Evolutionary conservation across 768 basidiomycete genomes (phyloP).

Genomic region (Scleroderma citrinum): DNA sequence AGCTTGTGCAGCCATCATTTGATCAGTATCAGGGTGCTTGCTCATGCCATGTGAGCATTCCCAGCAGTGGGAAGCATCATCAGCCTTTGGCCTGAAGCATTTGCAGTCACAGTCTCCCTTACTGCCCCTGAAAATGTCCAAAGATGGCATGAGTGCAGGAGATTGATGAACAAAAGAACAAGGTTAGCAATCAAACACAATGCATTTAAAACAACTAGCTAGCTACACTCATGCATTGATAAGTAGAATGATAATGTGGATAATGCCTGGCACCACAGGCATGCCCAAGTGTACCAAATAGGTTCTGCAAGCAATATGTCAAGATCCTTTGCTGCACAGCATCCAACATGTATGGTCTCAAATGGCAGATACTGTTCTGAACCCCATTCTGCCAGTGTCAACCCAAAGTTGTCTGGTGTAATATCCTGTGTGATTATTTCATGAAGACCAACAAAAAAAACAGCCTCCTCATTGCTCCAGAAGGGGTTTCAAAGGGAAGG

Average conservation of each 20-base stretch:
- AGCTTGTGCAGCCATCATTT: too few species aligned
- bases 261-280: slow-evolving; percentile 11
- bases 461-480: neutral
- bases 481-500: slow-evolving; percentile 7
- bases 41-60: neutral
- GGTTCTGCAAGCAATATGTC: slow-evolving; percentile 1
- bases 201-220: too few species aligned
- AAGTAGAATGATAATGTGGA: neutral
- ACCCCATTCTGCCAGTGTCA: slow-evolving; percentile 14
- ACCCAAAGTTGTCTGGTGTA: slow-evolving; percentile 8
- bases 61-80: neutral
- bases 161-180: neutral
- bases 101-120: neutral
- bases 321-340: neutral
- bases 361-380: slow-evolving; percentile 3
- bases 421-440: neutral
- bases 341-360: slow-evolving; percentile 7
- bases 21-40: neutral
- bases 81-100: neutral
- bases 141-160: neutral
- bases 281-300: slow-evolving; percentile 9
- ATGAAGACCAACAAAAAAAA: slow-evolving; percentile 3
- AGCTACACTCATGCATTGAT: neutral
- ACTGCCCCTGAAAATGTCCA: neutral
- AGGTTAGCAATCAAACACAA: neutral